phyloP scores from a whole-genome alignment of 2,329 filamentous ascomycete genomes.

The Dactylellina leptospora region DNA sequence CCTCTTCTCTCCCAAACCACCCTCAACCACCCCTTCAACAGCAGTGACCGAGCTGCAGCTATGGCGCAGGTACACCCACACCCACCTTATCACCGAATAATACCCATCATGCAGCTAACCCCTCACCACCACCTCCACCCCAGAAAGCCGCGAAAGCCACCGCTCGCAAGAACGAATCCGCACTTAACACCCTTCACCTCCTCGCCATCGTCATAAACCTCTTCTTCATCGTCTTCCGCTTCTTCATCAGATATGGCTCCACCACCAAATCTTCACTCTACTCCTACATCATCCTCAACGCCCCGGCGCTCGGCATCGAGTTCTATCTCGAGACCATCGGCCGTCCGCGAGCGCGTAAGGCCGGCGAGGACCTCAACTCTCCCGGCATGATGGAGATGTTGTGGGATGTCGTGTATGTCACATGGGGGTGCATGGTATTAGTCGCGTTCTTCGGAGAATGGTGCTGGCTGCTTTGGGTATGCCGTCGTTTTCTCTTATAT shows the following conservation, averaged over 20 bases:
- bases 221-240: conserved; percentile 76
- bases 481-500: conserved; percentile 10
- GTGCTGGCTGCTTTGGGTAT: conserved; percentile 72
- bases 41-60: neutral
- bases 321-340: conserved; percentile 85
- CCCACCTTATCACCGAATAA: neutral
- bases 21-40: neutral
- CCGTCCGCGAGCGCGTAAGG: conserved; percentile 70
- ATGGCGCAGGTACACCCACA: conserved; percentile 44
- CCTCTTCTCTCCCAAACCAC: neutral
- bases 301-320: conserved; percentile 80
- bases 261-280: conserved; percentile 63
- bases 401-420: conserved; percentile 97
- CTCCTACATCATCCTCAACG: conserved; percentile 75
- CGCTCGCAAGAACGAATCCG: conserved; percentile 79
- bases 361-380: conserved; percentile 87
- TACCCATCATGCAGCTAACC: neutral
- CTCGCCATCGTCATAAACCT: conserved; percentile 76
- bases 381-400: conserved; percentile 94
- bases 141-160: conserved; percentile 63
- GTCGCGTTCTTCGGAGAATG: conserved; percentile 82
- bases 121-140: conserved; percentile 8
- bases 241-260: conserved; percentile 67
- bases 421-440: conserved; percentile 78
- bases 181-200: conserved; percentile 82